A percentile compares a stretch with the other conserved stretches of the same genome.
phyloP scores from a whole-genome alignment of 106 monocot genomes.

The Gastrodia elata region DNA sequence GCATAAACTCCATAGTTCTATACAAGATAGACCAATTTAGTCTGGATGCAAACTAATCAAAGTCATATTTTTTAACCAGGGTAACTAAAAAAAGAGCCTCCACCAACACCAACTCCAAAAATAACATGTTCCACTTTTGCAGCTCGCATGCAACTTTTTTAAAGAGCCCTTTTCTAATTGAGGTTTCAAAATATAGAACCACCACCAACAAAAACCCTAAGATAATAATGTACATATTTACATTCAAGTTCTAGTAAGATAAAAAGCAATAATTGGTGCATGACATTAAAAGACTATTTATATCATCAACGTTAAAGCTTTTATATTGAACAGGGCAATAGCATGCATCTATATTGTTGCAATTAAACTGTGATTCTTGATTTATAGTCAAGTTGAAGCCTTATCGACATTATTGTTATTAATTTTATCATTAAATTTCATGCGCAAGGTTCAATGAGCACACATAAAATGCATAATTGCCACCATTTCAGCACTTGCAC shows the following conservation, averaged over 20 bases:
- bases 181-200: not conserved
- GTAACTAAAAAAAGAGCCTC: too few relatives aligned
- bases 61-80: too few relatives aligned
- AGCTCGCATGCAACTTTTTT: not conserved
- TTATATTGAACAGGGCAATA: not conserved
- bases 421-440: not conserved
- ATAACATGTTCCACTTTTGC: not conserved
- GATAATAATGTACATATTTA: not conserved
- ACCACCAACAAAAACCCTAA: not conserved
- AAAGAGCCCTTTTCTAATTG: not conserved
- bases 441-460: not conserved
- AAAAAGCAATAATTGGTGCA: not conserved
- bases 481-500: not conserved
- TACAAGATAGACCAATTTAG: too few relatives aligned
- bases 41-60: too few relatives aligned
- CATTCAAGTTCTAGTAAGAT: not conserved
- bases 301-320: not conserved
- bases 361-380: not conserved
- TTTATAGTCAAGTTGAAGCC: not conserved
- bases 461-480: not conserved
- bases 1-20: not conserved
- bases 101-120: too few relatives aligned
- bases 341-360: not conserved
- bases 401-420: not conserved
- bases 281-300: not conserved